A percentile compares a stretch with the other conserved stretches of the same genome.
Conservation (phyloP, 139 green algal species). For the Yamagishiella unicocca region DNA sequence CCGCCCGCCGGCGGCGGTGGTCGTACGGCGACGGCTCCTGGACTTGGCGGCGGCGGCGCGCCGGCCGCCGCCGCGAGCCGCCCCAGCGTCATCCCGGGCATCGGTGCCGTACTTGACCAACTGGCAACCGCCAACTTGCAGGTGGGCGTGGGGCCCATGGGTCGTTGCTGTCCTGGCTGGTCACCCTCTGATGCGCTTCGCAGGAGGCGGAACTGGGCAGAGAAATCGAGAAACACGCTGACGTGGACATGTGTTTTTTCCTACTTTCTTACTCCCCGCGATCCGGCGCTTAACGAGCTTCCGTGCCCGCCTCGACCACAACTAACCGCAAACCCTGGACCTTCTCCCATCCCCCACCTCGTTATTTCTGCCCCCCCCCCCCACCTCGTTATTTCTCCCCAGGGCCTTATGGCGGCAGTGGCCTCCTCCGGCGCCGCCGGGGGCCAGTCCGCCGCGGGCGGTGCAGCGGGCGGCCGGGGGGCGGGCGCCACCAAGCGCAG, state of each 20-base stretch:
- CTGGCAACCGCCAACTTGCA: neutral
- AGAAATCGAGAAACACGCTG: too few species aligned
- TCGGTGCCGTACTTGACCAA: slow-evolving; percentile 17
- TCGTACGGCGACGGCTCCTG: neutral
- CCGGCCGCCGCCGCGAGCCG: neutral
- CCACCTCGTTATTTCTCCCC: neutral
- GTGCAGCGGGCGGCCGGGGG: neutral
- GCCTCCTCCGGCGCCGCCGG: neutral
- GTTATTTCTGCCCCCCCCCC: too few species aligned
- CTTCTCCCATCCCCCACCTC: too few species aligned
- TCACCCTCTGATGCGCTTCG: too few species aligned
- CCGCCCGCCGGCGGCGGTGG: neutral
- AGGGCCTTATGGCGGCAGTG: neutral
- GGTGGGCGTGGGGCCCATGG: too few species aligned
- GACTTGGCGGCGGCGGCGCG: neutral
- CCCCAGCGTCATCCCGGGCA: slow-evolving; percentile 17
- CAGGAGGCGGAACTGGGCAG: too few species aligned
- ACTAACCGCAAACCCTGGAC: too few species aligned
- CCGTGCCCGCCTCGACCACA: too few species aligned
- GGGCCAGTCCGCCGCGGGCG: neutral
- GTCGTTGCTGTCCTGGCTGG: too few species aligned
- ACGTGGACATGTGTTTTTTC: too few species aligned
- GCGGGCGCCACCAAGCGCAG: neutral
- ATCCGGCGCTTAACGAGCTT: too few species aligned
- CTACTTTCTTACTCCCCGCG: too few species aligned